Evolutionary conservation across 73 alveolate species (phyloP).

Genomic region (Tetrahymena borealis): DNA sequence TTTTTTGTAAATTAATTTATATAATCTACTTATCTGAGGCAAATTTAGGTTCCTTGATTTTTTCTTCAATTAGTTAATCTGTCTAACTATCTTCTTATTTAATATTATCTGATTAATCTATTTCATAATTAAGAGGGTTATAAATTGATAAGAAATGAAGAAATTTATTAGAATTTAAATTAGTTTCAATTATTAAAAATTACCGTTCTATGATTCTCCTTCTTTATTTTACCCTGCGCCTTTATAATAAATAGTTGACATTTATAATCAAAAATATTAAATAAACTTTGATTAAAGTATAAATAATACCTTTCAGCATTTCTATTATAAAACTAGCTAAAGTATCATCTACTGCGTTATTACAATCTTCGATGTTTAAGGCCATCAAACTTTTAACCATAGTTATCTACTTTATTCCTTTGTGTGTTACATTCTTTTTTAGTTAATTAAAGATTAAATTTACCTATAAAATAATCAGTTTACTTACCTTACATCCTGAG

Average conservation of each 20-base stretch:
- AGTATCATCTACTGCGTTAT: not conserved
- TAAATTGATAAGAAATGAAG: not conserved
- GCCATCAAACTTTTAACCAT: not conserved
- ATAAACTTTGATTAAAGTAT: too few species aligned
- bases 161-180: too few species aligned
- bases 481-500: not conserved
- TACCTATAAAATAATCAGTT: not conserved
- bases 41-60: too few species aligned
- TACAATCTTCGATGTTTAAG: not conserved
- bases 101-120: not conserved
- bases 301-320: not conserved
- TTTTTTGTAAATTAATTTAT: too few species aligned
- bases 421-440: not conserved
- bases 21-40: too few species aligned
- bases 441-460: too few species aligned
- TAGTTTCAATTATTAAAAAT: too few species aligned
- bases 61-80: not conserved
- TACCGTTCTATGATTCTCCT: too few species aligned
- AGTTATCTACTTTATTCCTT: not conserved
- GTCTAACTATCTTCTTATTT: not conserved
- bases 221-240: too few species aligned
- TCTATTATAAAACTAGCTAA: not conserved
- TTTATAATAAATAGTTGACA: too few species aligned
- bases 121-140: not conserved
- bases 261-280: too few species aligned